A percentile compares a stretch with the other conserved stretches of the same genome.
Conservation (phyloP, 2,329 filamentous ascomycete genomes). For the Diplodia intermedia region DNA sequence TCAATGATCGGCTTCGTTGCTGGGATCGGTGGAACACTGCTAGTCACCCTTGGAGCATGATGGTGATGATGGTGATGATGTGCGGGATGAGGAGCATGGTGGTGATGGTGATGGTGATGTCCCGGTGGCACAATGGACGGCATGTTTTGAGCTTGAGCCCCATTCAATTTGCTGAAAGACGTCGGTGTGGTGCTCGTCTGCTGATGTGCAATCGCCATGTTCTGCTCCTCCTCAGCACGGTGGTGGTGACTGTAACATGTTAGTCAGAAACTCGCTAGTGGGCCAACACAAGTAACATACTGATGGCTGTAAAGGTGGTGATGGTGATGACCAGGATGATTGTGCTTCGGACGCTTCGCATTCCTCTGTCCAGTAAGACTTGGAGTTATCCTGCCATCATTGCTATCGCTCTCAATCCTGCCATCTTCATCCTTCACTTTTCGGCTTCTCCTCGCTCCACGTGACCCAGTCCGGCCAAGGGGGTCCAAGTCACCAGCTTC, state of each 20-base stretch:
- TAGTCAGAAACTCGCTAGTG: slow-evolving; percentile 33
- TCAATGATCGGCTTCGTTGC: slow-evolving; percentile 35
- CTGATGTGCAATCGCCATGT: slow-evolving; percentile 32
- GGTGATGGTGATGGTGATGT: slow-evolving; percentile 49
- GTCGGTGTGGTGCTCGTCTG: slow-evolving; percentile 36
- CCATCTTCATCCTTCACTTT: slow-evolving; percentile 79
- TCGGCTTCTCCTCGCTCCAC: slow-evolving; percentile 52
- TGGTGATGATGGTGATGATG: slow-evolving; percentile 52
- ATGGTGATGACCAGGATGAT: slow-evolving; percentile 67
- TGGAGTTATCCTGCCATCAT: slow-evolving; percentile 67
- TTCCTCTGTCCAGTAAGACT: slow-evolving; percentile 66
- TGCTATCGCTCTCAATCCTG: slow-evolving; percentile 70
- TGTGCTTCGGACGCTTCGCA: slow-evolving; percentile 65
- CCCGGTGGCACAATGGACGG: slow-evolving; percentile 37
- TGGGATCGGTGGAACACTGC: slow-evolving; percentile 11
- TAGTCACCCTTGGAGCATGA: slow-evolving; percentile 40
- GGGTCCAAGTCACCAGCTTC: slow-evolving; percentile 39
- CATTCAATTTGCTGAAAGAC: slow-evolving; percentile 35
- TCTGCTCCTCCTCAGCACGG: slow-evolving; percentile 58
- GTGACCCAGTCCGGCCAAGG: slow-evolving; percentile 47
- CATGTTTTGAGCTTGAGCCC: slow-evolving; percentile 36
- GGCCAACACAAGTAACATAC: slow-evolving; percentile 48
- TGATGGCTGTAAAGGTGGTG: slow-evolving; percentile 60
- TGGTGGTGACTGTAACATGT: slow-evolving; percentile 61
- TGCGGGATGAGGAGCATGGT: slow-evolving; percentile 44